Conservation (phyloP, 805 yeast species). For the Pichia cabralensis region DNA sequence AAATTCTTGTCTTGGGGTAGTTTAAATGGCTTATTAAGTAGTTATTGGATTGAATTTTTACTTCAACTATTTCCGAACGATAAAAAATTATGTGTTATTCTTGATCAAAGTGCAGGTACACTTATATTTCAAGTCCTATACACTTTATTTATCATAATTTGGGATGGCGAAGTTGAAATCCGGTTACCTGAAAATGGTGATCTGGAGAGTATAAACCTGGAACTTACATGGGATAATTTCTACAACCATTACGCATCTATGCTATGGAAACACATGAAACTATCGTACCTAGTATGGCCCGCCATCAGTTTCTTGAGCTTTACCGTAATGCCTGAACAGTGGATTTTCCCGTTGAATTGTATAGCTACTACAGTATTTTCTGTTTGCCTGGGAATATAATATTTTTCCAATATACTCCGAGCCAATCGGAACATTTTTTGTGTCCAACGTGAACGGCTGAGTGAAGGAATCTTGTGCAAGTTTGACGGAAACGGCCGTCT, state of each 20-base stretch:
- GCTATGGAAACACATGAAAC: constrained; percentile 38
- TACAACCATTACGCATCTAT: constrained; percentile 16
- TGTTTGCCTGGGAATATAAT: constrained; percentile 22
- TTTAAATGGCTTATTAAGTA: constrained; percentile 44
- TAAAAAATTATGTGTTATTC: constrained; percentile 29
- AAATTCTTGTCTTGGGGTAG: constrained; percentile 55
- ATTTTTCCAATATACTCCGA: neutral
- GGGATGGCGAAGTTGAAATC: constrained; percentile 42
- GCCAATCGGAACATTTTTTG: too few species aligned
- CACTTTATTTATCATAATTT: constrained; percentile 36
- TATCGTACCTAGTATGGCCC: constrained; percentile 53
- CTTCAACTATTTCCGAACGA: constrained; percentile 26
- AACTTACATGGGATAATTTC: constrained; percentile 5
- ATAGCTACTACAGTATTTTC: constrained; percentile 49
- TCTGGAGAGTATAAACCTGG: neutral
- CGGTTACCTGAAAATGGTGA: too few species aligned
- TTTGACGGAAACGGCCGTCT: too few species aligned
- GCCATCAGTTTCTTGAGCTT: constrained; percentile 42
- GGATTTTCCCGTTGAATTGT: constrained; percentile 51
- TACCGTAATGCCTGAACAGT: constrained; percentile 34
- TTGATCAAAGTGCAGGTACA: constrained; percentile 49
- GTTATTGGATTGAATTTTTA: constrained; percentile 44
- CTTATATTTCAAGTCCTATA: constrained; percentile 45
- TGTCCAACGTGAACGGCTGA: too few species aligned
- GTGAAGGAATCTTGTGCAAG: too few species aligned